Evolutionary conservation across 1,284 basidiomycete genomes (phyloP).

Genomic region (Moesziomyces parantarcticus): DNA sequence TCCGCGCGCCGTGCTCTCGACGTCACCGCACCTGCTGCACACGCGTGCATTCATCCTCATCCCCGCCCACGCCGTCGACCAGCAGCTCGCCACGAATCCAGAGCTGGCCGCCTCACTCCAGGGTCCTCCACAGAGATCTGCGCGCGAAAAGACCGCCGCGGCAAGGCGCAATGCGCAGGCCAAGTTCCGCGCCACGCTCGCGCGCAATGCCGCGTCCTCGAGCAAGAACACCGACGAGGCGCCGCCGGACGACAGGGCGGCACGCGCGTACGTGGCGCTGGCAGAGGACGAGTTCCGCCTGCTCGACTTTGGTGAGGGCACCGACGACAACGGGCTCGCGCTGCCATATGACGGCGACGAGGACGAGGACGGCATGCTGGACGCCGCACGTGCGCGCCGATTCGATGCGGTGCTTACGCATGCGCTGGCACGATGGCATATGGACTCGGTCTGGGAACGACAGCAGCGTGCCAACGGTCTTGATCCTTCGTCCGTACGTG

Average conservation of each 20-base stretch:
- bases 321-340: conserved; percentile 14
- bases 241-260: conserved; percentile 46
- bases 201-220: conserved; percentile 6
- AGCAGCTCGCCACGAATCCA: conserved; percentile 21
- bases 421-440: conserved; percentile 50
- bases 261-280: conserved; percentile 43
- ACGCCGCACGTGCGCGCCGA: conserved; percentile 31
- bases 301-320: conserved; percentile 51
- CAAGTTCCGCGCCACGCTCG: conserved; percentile 35
- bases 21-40: conserved; percentile 50
- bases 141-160: conserved; percentile 29
- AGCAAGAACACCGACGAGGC: conserved; percentile 20
- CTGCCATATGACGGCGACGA: conserved; percentile 16
- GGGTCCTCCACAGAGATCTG: conserved; percentile 33
- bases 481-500: conserved; percentile 24
- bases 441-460: conserved; percentile 55
- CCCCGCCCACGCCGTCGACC: conserved; percentile 35
- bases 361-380: conserved; percentile 3
- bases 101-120: conserved; percentile 13
- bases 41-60: conserved; percentile 52
- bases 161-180: conserved; percentile 34
- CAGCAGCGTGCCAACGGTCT: conserved; percentile 27
- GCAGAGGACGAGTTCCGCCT: conserved; percentile 47
- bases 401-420: conserved; percentile 47
- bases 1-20: conserved; percentile 33